These are phyloP conservation scores for Metschnikowia colocasiae DNA, from an alignment of 805 yeast species.

Conservation along the genomic window DNA sequence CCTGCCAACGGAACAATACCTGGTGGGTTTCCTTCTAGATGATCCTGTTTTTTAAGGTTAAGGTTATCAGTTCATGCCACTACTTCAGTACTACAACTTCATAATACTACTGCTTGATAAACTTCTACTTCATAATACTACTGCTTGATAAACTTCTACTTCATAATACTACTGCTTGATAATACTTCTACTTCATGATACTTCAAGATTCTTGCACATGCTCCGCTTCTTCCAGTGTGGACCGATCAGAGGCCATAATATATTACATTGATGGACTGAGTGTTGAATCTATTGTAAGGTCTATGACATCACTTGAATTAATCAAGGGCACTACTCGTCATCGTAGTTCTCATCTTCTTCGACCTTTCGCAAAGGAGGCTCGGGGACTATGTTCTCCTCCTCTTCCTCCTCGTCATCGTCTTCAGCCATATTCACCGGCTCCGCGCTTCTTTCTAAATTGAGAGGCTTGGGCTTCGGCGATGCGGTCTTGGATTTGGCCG, in stretches of 20 bases:
- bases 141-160: too few species aligned
- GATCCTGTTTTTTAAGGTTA: too few species aligned
- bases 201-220: too few species aligned
- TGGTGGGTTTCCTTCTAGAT: neutral
- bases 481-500: neutral
- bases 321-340: conserved; percentile 28
- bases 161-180: too few species aligned
- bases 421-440: conserved; percentile 9
- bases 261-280: neutral
- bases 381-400: conserved; percentile 27
- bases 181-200: too few species aligned
- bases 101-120: too few species aligned
- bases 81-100: too few species aligned
- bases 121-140: too few species aligned
- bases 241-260: neutral
- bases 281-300: neutral
- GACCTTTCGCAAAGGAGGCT: conserved; percentile 44
- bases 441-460: conserved; percentile 2
- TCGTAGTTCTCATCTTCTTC: conserved; percentile 47
- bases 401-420: conserved; percentile 30
- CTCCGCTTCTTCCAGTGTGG: too few species aligned
- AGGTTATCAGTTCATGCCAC: too few species aligned
- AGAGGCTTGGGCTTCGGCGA: conserved; percentile 1
- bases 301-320: neutral
- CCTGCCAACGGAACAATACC: neutral